These are phyloP conservation scores for Neurospora tetraspora DNA, from an alignment of 495 filamentous ascomycete genomes.

Conservation along the genomic window DNA sequence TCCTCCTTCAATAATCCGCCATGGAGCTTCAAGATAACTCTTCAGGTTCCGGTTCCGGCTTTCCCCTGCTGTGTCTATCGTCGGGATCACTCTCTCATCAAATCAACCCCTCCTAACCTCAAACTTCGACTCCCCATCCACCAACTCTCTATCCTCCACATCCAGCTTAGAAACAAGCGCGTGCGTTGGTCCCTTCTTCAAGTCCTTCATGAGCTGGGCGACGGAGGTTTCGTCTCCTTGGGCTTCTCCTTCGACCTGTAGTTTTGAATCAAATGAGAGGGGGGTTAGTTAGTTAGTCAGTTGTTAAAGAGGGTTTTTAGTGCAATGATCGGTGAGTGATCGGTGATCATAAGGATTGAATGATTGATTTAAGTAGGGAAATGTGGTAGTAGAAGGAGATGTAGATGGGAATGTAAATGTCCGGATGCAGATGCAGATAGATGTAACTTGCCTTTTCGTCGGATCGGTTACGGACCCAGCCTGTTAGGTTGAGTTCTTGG, in stretches of 20 bases:
- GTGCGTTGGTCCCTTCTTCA: slow-evolving; percentile 59
- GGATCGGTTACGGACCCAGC: slow-evolving; percentile 68
- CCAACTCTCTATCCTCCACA: slow-evolving; percentile 49
- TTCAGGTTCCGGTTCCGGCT: too few relatives aligned
- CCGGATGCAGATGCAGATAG: neutral
- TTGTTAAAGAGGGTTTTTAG: too few relatives aligned
- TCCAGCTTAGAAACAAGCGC: slow-evolving; percentile 66
- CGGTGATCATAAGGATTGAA: too few relatives aligned
- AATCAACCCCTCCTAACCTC: slow-evolving; percentile 28
- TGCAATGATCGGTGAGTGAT: too few relatives aligned
- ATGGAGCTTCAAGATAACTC: too few relatives aligned
- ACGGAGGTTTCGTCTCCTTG: slow-evolving; percentile 61
- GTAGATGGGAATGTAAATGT: neutral
- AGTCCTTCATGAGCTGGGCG: slow-evolving; percentile 59
- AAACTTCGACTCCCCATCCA: slow-evolving; percentile 58
- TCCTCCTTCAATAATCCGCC: too few relatives aligned
- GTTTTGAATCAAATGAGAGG: neutral
- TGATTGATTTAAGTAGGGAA: neutral
- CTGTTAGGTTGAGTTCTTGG: slow-evolving; percentile 52
- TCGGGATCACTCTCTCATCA: neutral
- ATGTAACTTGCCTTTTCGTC: slow-evolving; percentile 51
- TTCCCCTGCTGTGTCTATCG: neutral
- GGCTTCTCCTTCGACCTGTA: slow-evolving; percentile 80
- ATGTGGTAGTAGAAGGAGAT: neutral
- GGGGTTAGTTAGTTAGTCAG: neutral